Evolutionary conservation across 2,329 filamentous ascomycete genomes (phyloP).

Genomic region (Fusarium udum): DNA sequence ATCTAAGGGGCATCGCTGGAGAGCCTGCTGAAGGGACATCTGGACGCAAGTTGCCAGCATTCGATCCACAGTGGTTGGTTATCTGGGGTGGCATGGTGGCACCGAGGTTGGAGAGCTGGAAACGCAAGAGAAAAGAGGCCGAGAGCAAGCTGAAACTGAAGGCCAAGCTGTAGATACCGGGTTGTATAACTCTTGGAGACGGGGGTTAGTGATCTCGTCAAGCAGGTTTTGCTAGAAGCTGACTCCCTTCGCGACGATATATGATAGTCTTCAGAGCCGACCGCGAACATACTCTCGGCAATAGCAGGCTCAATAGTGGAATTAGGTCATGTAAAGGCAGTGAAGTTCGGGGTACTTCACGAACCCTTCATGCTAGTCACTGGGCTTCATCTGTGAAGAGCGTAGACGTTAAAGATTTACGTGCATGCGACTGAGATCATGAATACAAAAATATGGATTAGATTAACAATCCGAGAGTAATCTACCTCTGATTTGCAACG

Average conservation of each 20-base stretch:
- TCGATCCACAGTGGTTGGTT: slow-evolving; percentile 31
- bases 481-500: slow-evolving; percentile 7
- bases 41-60: slow-evolving; percentile 13
- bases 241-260: neutral
- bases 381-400: neutral
- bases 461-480: slow-evolving; percentile 3
- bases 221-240: neutral
- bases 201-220: neutral
- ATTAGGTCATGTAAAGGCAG: too few relatives aligned
- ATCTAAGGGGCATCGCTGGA: slow-evolving; percentile 15
- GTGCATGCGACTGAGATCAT: neutral
- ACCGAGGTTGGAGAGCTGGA: slow-evolving; percentile 21
- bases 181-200: too few relatives aligned
- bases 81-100: slow-evolving; percentile 26
- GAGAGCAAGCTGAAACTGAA: slow-evolving; percentile 9
- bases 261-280: neutral
- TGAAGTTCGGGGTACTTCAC: neutral
- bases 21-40: slow-evolving; percentile 21
- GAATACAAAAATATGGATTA: neutral
- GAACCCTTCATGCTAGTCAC: neutral
- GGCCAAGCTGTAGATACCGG: neutral
- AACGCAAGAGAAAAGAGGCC: slow-evolving; percentile 21
- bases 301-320: too few relatives aligned
- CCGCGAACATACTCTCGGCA: neutral
- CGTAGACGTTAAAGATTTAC: neutral